These are phyloP conservation scores for Umbelopsis sp. DNA, from an alignment of 371 early-diverging fungal species.

Conservation along the genomic window DNA sequence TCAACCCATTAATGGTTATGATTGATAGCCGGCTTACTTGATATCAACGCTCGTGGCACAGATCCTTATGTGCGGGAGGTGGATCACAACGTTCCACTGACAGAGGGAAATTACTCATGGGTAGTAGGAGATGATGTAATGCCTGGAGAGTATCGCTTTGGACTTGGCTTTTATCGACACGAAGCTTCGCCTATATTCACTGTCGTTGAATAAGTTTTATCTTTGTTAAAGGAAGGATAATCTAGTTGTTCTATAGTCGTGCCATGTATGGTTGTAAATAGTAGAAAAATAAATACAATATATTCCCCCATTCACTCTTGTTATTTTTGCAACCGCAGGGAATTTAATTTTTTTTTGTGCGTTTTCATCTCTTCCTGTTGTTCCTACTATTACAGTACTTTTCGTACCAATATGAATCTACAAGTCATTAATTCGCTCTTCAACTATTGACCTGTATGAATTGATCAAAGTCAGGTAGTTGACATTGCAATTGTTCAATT, in stretches of 20 bases:
- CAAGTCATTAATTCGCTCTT: background rate
- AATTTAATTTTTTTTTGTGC: constrained; percentile 1
- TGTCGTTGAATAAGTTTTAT: constrained; percentile 1
- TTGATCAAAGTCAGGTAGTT: background rate
- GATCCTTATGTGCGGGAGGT: constrained; percentile 27
- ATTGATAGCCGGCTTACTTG: constrained; percentile 26
- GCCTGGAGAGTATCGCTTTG: constrained; percentile 29
- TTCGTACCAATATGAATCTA: no score
- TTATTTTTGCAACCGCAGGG: background rate
- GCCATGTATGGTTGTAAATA: constrained; percentile 1
- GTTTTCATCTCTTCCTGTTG: background rate
- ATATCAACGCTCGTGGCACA: constrained; percentile 17
- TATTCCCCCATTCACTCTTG: background rate
- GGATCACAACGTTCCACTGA: constrained; percentile 22
- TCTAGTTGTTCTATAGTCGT: no score
- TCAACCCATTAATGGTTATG: background rate
- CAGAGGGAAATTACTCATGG: constrained; percentile 28
- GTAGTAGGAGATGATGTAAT: constrained; percentile 24
- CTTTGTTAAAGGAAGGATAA: background rate
- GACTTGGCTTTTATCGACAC: constrained; percentile 33
- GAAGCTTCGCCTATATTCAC: constrained; percentile 27
- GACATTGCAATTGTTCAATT: constrained; percentile 16
- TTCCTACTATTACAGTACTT: no score
- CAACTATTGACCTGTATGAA: background rate
- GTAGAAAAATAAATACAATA: background rate